Percentiles rank a stretch among this genome's conserved stretches.
These are phyloP conservation scores for Leishmania gerbilli DNA, from an alignment of 208 protist genomes.

Conservation along the genomic window DNA sequence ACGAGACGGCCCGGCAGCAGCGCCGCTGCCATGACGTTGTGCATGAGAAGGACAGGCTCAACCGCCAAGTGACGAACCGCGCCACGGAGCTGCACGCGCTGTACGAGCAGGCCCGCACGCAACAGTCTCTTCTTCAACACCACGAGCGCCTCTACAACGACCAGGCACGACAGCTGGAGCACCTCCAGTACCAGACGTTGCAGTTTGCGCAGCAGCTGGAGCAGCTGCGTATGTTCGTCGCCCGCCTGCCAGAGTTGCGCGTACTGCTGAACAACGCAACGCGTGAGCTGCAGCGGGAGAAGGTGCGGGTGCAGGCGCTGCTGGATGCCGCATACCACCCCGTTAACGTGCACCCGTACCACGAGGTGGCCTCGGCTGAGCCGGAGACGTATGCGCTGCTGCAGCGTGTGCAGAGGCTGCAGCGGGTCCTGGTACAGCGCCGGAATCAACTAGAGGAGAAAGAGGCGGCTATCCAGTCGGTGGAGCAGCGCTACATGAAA, in stretches of 20 bases:
- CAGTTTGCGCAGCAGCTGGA: conserved; percentile 54
- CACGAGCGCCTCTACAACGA: conserved; percentile 95
- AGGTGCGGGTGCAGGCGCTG: conserved; percentile 89
- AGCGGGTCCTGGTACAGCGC: conserved; percentile 96
- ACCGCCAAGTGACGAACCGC: conserved; percentile 93
- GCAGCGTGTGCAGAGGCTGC: conserved; percentile 94
- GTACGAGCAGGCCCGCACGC: conserved; percentile 97
- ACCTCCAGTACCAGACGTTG: conserved; percentile 64
- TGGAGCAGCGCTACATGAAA: conserved; percentile 94
- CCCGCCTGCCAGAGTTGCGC: conserved; percentile 62
- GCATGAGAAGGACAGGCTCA: conserved; percentile 95
- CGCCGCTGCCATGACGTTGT: conserved; percentile 93
- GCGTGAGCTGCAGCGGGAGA: conserved; percentile 69
- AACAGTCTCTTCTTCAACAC: conserved; percentile 93
- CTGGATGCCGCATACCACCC: conserved; percentile 94
- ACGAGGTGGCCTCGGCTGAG: conserved; percentile 95
- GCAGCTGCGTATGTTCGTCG: conserved; percentile 50
- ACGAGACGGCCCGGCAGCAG: conserved; percentile 85
- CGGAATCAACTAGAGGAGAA: conserved; percentile 94
- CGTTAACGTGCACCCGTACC: conserved; percentile 97
- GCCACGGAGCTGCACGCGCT: conserved; percentile 94
- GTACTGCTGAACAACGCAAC: conserved; percentile 67
- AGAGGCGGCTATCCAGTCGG: conserved; percentile 88
- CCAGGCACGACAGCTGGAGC: conserved; percentile 55
- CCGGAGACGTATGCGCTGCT: conserved; percentile 94